phyloP scores from a whole-genome alignment of 805 yeast genomes.

The Candida methanosorbosa region DNA sequence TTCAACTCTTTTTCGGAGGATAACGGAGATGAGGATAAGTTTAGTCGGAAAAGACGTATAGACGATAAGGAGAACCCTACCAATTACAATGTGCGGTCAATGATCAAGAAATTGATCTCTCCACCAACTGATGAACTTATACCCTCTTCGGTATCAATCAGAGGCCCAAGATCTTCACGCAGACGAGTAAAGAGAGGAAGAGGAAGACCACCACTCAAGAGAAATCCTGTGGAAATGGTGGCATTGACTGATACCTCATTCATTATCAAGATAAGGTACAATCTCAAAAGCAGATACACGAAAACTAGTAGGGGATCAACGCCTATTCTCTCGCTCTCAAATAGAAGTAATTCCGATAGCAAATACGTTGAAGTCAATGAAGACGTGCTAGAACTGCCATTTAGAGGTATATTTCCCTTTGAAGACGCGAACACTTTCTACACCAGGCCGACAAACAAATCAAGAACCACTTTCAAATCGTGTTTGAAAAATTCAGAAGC shows the following conservation, averaged over 20 bases:
- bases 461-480: constrained; percentile 28
- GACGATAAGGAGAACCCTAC: too few species aligned
- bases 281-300: too few species aligned
- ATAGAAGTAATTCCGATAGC: too few species aligned
- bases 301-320: too few species aligned
- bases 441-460: constrained; percentile 46
- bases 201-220: background rate
- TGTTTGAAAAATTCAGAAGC: constrained; percentile 30
- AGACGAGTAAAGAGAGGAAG: too few species aligned
- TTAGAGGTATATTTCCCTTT: constrained; percentile 52
- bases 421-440: constrained; percentile 50
- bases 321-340: too few species aligned
- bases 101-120: background rate
- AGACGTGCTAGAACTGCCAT: constrained; percentile 53
- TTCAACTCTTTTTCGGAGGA: too few species aligned
- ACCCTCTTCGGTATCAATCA: too few species aligned
- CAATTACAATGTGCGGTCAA: constrained; percentile 1
- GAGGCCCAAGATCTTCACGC: too few species aligned
- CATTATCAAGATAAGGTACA: background rate
- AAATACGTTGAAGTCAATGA: constrained; percentile 15
- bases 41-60: background rate
- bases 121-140: too few species aligned
- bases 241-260: background rate
- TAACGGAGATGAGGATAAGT: constrained; percentile 7
- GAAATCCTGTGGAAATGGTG: background rate